A percentile compares a stretch with the other conserved stretches of the same genome.
These are phyloP conservation scores for Xerocomellus amylosporus DNA, from an alignment of 768 basidiomycete species.

Conservation along the genomic window DNA sequence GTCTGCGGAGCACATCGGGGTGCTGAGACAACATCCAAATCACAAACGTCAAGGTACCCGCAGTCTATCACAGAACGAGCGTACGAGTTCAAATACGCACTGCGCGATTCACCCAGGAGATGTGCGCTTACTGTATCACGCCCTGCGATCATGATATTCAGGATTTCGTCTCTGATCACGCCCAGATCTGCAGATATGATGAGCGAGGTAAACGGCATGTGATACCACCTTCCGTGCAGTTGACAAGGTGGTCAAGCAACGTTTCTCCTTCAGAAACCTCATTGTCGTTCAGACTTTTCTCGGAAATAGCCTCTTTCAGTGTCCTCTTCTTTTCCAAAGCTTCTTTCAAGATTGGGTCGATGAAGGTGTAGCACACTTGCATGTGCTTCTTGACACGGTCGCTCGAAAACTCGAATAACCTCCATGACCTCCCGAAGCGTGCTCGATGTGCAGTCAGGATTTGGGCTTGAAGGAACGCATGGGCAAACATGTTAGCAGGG, in stretches of 20 bases:
- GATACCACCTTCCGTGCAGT: conserved; percentile 25
- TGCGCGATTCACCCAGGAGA: background rate
- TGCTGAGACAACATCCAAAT: conserved; percentile 31
- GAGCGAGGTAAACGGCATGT: background rate
- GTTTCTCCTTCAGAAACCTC: conserved; percentile 25
- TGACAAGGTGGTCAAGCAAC: conserved; percentile 31
- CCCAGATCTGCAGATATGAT: conserved; percentile 23
- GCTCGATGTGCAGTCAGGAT: conserved; percentile 36
- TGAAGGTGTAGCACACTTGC: conserved; percentile 47
- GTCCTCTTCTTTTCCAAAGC: conserved; percentile 41
- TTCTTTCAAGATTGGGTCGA: conserved; percentile 51
- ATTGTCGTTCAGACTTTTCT: conserved; percentile 1
- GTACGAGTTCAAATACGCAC: background rate
- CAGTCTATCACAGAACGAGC: conserved; percentile 21
- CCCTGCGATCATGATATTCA: conserved; percentile 39
- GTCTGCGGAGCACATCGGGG: conserved; percentile 27
- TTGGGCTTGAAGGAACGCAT: conserved; percentile 53
- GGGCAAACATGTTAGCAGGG: conserved; percentile 41
- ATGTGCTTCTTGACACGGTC: conserved; percentile 46
- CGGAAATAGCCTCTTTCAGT: conserved; percentile 15
- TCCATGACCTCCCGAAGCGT: conserved; percentile 46
- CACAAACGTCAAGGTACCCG: conserved; percentile 29
- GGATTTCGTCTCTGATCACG: conserved; percentile 34
- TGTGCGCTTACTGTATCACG: conserved; percentile 30
- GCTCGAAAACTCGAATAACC: conserved; percentile 49